Conservation (phyloP, 2,329 filamentous ascomycete species). For the Colletotrichum orchidophilum region DNA sequence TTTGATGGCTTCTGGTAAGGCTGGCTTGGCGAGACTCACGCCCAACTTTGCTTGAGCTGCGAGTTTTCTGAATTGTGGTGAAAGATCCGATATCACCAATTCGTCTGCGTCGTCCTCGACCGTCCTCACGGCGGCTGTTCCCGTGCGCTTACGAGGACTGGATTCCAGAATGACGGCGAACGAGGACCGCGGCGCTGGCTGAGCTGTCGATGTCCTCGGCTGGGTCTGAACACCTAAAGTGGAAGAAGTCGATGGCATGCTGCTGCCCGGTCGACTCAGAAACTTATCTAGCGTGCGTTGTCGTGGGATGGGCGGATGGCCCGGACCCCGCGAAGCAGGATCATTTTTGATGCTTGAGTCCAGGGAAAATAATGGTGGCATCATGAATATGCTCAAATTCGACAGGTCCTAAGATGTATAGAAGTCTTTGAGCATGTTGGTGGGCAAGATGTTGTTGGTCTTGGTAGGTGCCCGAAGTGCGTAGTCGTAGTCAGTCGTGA, state of each 20-base stretch:
- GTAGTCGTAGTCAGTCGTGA: background rate
- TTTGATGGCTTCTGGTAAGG: background rate
- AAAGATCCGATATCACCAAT: conserved; percentile 37
- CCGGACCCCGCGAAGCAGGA: background rate
- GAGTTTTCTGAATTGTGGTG: conserved; percentile 29
- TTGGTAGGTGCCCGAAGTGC: background rate
- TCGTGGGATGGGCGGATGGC: background rate
- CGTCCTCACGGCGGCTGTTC: conserved; percentile 2
- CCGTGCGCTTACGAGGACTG: conserved; percentile 1
- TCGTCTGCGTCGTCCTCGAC: conserved; percentile 30
- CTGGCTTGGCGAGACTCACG: conserved; percentile 31
- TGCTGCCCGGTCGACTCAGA: background rate
- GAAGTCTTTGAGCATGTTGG: background rate
- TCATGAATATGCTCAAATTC: background rate
- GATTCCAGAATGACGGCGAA: conserved; percentile 30
- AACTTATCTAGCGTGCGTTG: conserved; percentile 25
- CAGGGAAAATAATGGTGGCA: conserved; percentile 2
- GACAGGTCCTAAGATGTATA: background rate
- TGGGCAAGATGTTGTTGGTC: background rate
- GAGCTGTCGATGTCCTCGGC: conserved; percentile 7
- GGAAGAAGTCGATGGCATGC: background rate
- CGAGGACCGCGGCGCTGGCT: conserved; percentile 14
- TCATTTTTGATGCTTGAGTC: background rate
- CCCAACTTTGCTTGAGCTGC: conserved; percentile 20
- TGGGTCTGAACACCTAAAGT: background rate